phyloP scores from a whole-genome alignment of 495 filamentous ascomycete genomes.

The Thozetella sp. region DNA sequence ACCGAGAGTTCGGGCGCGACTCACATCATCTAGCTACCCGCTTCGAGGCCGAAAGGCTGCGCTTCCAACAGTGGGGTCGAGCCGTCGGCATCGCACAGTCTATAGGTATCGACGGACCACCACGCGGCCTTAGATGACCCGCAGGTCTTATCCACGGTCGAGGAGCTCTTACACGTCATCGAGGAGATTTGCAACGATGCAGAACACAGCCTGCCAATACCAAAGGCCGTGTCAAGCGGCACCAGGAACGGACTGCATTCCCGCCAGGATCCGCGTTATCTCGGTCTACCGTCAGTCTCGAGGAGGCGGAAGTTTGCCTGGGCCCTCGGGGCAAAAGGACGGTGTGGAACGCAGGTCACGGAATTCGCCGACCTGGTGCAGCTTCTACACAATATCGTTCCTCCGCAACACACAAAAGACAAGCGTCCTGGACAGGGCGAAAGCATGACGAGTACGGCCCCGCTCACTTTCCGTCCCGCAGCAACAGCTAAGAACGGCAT shows the following conservation, averaged over 20 bases:
- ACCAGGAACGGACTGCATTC: background rate
- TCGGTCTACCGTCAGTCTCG: background rate
- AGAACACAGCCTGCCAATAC: background rate
- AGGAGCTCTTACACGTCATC: background rate
- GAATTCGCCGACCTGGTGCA: background rate
- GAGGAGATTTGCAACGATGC: background rate
- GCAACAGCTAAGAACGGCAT: background rate
- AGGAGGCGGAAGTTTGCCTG: background rate
- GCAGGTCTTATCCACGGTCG: background rate
- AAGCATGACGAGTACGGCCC: background rate
- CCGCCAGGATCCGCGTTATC: background rate
- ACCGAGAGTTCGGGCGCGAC: no score
- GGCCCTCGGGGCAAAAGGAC: background rate
- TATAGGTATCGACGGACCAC: background rate
- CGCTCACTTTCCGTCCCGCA: background rate
- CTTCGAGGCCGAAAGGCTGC: slow-evolving; percentile 10
- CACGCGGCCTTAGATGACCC: background rate
- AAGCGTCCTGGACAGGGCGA: background rate
- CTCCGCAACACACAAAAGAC: background rate
- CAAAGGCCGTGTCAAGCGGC: background rate
- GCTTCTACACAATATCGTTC: background rate
- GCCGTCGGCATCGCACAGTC: slow-evolving; percentile 6
- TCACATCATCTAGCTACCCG: no score
- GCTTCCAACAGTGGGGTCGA: slow-evolving; percentile 14
- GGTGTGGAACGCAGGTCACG: background rate